Base-by-base conservation (phyloP, 169 alveolate genomes). In the Plasmodium blacklocki region DNA sequence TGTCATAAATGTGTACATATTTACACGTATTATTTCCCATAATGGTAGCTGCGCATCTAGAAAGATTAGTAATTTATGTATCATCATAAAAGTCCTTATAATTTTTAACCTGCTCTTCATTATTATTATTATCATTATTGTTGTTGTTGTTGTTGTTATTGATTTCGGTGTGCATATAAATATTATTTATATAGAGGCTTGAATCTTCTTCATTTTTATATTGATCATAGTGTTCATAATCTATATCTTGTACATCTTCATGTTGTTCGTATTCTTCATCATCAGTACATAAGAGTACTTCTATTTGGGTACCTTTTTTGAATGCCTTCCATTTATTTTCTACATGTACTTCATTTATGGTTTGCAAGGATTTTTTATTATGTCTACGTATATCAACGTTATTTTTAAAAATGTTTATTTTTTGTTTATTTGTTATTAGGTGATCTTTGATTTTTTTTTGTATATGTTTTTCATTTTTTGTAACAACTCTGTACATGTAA, bases 401-500 rank as follows among this genome's bases (percentile, higher is more conserved):
- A 39, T 83, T 56, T 56, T 83, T 70, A 60, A 83, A 58, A 52
- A 72, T 72, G 39, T 68, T 62, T 0, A 83, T 6, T 68, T 83
- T 83, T 26, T 72, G 23, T 1, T 18, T 29, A 39, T 68, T 83
- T 19, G 91, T 68, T 9, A 83, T 29, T 12, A 18, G 21, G 7
- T 39, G 49, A 45, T 83, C 67, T 43, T 60, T 29, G 5, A 83
- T 43, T 11, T 32, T 43, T 14, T 3, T 54, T 23, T 67, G 60
- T 11, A 83, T 39, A 32, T 19, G 56, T 58, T 83, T 59, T 58
- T 83, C 91, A 83, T 83, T 83, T 23, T 68, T 83, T 23, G 91
- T 58, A 19, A 83, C 91, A 8, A 83, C 85, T 32, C 91, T 83
- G 19, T 68, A 83, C 91, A 83, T 83, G 14, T 83, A 83, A 12